Conservation (phyloP, 2,329 filamentous ascomycete species). For the Phialophora macrospora region DNA sequence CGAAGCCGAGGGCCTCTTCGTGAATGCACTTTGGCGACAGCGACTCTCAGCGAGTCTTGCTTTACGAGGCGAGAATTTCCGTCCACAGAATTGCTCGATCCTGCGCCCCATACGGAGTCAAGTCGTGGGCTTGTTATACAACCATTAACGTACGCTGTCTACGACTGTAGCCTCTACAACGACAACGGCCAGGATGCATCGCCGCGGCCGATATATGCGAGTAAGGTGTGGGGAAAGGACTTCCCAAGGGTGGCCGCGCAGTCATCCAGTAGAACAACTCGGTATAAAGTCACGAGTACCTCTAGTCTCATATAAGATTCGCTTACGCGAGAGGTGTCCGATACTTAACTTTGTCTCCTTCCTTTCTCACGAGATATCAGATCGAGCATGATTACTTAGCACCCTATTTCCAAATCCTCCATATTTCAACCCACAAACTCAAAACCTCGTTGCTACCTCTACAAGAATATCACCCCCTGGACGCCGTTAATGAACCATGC, state of each 20-base stretch:
- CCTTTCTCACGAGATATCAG: constrained; percentile 13
- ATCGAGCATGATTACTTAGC: constrained; percentile 13
- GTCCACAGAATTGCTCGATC: background rate
- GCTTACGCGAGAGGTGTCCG: constrained; percentile 16
- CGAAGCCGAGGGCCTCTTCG: background rate
- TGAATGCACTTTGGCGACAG: background rate
- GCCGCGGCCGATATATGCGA: background rate
- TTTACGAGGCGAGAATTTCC: constrained; percentile 24
- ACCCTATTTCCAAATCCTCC: constrained; percentile 6
- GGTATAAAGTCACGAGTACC: background rate
- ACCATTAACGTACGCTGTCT: background rate
- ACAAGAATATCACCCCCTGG: background rate
- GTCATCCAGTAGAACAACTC: background rate
- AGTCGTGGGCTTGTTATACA: background rate
- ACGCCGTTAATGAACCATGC: background rate
- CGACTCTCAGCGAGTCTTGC: constrained; percentile 8
- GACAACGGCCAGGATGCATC: background rate
- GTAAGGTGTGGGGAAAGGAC: constrained; percentile 1
- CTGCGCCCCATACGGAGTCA: background rate
- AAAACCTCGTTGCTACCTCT: background rate
- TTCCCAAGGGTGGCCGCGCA: background rate
- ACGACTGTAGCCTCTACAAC: background rate
- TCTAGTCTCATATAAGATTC: constrained; percentile 12
- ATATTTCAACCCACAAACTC: background rate
- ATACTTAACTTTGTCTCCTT: constrained; percentile 9